phyloP scores from a whole-genome alignment of 257 asterid genomes.

The Gentiana dahurica region DNA sequence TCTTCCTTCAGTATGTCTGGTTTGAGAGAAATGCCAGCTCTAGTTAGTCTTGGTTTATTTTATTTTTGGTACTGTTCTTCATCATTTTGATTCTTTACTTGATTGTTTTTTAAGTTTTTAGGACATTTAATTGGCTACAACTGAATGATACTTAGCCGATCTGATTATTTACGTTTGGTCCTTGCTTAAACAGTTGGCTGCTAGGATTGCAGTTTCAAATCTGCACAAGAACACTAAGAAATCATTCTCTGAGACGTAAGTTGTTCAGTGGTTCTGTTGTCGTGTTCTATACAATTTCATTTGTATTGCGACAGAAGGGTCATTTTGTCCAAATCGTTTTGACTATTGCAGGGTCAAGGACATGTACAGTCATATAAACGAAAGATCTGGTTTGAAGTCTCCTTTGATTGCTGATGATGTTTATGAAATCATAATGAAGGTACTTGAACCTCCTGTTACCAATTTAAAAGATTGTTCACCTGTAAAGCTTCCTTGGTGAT shows the following conservation, averaged over 20 bases:
- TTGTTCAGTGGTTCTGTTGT: background rate
- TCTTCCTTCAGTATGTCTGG: too few relatives aligned
- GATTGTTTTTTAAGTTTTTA: background rate
- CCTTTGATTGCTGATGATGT: slow-evolving; percentile 86
- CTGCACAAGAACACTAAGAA: slow-evolving; percentile 94
- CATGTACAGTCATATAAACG: slow-evolving; percentile 69
- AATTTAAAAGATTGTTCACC: too few relatives aligned
- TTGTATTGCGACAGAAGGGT: background rate
- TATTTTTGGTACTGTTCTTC: too few relatives aligned
- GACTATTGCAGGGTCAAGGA: slow-evolving; percentile 55
- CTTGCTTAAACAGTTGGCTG: slow-evolving; percentile 62
- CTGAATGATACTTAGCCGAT: background rate
- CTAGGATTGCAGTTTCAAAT: slow-evolving; percentile 97
- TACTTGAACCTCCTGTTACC: slow-evolving; percentile 6
- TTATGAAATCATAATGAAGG: slow-evolving; percentile 83
- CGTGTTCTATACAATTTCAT: background rate
- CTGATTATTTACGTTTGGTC: background rate
- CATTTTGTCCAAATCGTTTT: background rate
- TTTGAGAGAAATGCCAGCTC: too few relatives aligned
- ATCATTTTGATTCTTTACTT: background rate
- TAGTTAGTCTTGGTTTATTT: too few relatives aligned
- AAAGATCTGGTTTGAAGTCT: slow-evolving; percentile 74
- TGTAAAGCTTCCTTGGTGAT: too few relatives aligned
- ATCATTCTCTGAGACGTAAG: slow-evolving; percentile 96
- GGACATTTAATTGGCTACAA: background rate